A percentile compares a stretch with the other conserved stretches of the same genome.
Conservation (phyloP, 192 early-diverging fungal species). For the Endogone sp. region DNA sequence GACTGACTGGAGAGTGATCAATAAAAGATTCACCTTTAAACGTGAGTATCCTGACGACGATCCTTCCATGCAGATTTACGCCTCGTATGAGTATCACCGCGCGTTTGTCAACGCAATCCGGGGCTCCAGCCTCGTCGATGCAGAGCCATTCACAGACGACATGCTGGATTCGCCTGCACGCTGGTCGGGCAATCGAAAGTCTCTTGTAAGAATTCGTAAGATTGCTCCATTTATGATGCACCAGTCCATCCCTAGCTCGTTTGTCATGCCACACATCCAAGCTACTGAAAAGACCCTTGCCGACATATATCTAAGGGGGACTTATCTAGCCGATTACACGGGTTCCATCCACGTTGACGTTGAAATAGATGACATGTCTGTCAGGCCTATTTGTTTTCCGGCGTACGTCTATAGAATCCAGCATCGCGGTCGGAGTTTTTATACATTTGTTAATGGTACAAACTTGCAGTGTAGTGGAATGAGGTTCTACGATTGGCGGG, state of each 20-base stretch:
- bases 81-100: slow-evolving; percentile 42
- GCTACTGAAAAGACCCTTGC: slow-evolving; percentile 30
- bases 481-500: slow-evolving; percentile 44
- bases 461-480: slow-evolving; percentile 37
- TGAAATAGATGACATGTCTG: slow-evolving; percentile 24
- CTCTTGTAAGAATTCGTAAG: slow-evolving; percentile 20
- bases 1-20: slow-evolving; percentile 44
- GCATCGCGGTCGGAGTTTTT: slow-evolving; percentile 35
- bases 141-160: slow-evolving; percentile 22
- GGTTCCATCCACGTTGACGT: slow-evolving; percentile 40
- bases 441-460: slow-evolving; percentile 46
- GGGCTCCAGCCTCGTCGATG: slow-evolving; percentile 30
- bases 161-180: no score
- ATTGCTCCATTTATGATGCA: slow-evolving; percentile 43
- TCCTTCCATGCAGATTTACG: slow-evolving; percentile 44
- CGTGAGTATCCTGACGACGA: slow-evolving; percentile 28
- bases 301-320: slow-evolving; percentile 34
- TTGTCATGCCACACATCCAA: slow-evolving; percentile 36
- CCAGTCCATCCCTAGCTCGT: slow-evolving; percentile 38
- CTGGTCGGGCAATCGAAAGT: slow-evolving; percentile 13
- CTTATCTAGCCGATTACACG: slow-evolving; percentile 36
- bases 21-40: slow-evolving; percentile 22
- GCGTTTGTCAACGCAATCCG: slow-evolving; percentile 45
- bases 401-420: slow-evolving; percentile 40
- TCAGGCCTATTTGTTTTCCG: slow-evolving; percentile 47